phyloP scores from a whole-genome alignment of 805 yeast genomes.

The Candida gorgasii region DNA sequence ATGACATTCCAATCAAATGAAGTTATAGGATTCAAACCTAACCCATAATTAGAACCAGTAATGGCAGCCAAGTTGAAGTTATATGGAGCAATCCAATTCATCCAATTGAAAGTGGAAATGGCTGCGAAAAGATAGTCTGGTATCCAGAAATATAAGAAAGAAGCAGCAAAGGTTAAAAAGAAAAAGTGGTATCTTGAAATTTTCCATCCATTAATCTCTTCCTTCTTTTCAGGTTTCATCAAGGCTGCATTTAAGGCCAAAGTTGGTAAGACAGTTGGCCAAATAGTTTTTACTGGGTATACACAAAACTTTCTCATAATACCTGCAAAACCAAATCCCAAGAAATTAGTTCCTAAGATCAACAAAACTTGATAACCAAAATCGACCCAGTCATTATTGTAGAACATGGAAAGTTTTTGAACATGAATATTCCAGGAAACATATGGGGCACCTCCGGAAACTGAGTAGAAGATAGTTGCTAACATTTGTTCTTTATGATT shows the following conservation, averaged over 20 bases:
- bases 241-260: slow-evolving; percentile 34
- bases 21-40: slow-evolving; percentile 56
- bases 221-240: slow-evolving; percentile 26
- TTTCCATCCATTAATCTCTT: slow-evolving; percentile 31
- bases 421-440: slow-evolving; percentile 34
- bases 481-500: slow-evolving; percentile 62
- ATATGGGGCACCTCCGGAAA: slow-evolving; percentile 19
- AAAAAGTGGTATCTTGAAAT: slow-evolving; percentile 29
- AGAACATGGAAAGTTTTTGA: slow-evolving; percentile 24
- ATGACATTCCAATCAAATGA: slow-evolving; percentile 55
- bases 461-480: slow-evolving; percentile 42
- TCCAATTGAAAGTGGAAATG: slow-evolving; percentile 52
- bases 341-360: slow-evolving; percentile 25
- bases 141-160: slow-evolving; percentile 48
- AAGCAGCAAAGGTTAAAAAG: slow-evolving; percentile 20
- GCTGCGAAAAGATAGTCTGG: slow-evolving; percentile 46
- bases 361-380: slow-evolving; percentile 29
- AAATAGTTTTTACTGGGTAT: slow-evolving; percentile 27
- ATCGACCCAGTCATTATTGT: slow-evolving; percentile 29
- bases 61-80: slow-evolving; percentile 51
- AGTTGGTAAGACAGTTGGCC: slow-evolving; percentile 33
- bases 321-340: slow-evolving; percentile 35
- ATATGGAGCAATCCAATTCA: slow-evolving; percentile 56
- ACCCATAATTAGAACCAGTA: slow-evolving; percentile 48
- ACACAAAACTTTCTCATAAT: slow-evolving; percentile 29